Conservation (phyloP, 345 rosid genomes). For the Citrus cavaleriei region DNA sequence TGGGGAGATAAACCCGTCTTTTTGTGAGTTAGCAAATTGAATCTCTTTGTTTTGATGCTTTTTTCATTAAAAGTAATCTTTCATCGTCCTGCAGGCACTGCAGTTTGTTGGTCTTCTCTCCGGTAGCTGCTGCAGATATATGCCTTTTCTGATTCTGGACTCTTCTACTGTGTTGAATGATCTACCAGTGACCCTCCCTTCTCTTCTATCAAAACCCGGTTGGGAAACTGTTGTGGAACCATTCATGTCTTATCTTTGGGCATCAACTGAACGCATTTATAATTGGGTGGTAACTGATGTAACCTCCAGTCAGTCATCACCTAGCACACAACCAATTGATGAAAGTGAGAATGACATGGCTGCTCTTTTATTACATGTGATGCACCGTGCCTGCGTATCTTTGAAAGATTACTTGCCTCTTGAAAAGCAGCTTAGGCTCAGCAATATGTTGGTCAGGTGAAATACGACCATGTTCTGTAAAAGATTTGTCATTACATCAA, state of each 20-base stretch:
- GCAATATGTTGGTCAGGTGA: conserved; percentile 42
- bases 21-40: not conserved
- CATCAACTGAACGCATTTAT: conserved; percentile 62
- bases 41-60: not conserved
- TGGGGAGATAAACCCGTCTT: not conserved
- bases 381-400: conserved; percentile 50
- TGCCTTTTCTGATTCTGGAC: conserved; percentile 78
- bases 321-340: conserved; percentile 32
- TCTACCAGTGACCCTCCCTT: conserved; percentile 66
- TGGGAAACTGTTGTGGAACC: conserved; percentile 60
- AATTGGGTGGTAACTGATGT: conserved; percentile 33
- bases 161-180: conserved; percentile 46
- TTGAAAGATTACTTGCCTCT: conserved; percentile 60
- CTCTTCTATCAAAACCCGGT: conserved; percentile 53
- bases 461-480: not conserved
- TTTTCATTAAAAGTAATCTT: not conserved
- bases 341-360: conserved; percentile 41
- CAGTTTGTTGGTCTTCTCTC: conserved; percentile 67
- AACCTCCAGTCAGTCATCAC: conserved; percentile 15
- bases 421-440: conserved; percentile 70
- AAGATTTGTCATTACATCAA: not conserved
- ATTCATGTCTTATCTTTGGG: conserved; percentile 46
- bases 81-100: conserved; percentile 48
- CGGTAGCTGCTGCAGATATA: conserved; percentile 80
- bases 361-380: conserved; percentile 40